phyloP scores from a whole-genome alignment of 2,329 filamentous ascomycete genomes.

The Colletotrichum sp. region DNA sequence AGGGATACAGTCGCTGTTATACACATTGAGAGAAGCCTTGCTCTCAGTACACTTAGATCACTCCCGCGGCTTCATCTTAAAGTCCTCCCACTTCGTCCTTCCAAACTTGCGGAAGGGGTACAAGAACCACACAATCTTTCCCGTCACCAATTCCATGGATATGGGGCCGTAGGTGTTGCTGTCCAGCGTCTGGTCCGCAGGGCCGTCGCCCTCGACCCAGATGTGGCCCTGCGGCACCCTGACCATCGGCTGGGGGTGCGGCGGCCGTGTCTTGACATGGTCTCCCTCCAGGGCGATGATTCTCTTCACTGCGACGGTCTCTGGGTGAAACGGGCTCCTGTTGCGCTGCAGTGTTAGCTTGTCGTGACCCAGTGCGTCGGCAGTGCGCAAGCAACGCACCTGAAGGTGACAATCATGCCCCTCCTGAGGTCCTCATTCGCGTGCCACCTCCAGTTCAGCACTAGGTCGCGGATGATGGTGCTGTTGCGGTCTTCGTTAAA shows the following conservation, averaged over 20 bases:
- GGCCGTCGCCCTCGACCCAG: conserved; percentile 94
- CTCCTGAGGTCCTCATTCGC: conserved; percentile 63
- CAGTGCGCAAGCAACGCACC: conserved; percentile 46
- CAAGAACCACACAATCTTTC: conserved; percentile 74
- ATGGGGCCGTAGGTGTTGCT: conserved; percentile 92
- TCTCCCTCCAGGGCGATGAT: conserved; percentile 85
- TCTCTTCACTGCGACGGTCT: conserved; percentile 77
- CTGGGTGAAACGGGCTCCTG: conserved; percentile 75
- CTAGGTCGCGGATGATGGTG: conserved; percentile 58
- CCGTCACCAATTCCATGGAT: conserved; percentile 75
- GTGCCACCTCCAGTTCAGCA: conserved; percentile 64
- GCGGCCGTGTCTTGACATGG: conserved; percentile 67
- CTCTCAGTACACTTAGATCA: background rate
- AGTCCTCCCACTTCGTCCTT: conserved; percentile 62
- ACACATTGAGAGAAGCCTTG: background rate
- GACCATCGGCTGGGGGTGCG: conserved; percentile 60
- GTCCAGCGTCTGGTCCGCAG: conserved; percentile 72
- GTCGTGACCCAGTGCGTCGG: background rate
- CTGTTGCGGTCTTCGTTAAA: conserved; percentile 71
- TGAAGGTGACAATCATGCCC: conserved; percentile 78
- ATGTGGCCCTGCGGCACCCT: conserved; percentile 83
- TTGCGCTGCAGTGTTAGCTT: background rate
- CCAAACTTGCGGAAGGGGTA: conserved; percentile 69
- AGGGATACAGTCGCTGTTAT: background rate
- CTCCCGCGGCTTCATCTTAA: conserved; percentile 32